phyloP scores from a whole-genome alignment of 1,284 basidiomycete species.

The Inonotus hispidus region DNA sequence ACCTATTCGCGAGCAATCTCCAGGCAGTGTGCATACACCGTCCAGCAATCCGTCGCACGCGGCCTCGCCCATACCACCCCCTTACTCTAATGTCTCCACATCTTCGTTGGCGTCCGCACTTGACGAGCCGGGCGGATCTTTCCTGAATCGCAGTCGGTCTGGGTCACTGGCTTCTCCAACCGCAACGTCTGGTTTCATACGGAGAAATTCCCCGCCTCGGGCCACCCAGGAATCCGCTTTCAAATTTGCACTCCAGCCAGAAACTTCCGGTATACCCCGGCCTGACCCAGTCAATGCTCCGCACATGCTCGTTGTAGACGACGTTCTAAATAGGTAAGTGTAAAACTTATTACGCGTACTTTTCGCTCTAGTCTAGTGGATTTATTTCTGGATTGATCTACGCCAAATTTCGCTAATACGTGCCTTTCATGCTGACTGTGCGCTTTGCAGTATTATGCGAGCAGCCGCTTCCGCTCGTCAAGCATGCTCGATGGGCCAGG shows the following conservation, averaged over 20 bases:
- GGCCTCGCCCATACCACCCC: slow-evolving; percentile 18
- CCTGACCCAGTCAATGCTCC: slow-evolving; percentile 25
- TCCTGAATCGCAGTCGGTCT: slow-evolving; percentile 32
- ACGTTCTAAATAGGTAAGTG: slow-evolving; percentile 36
- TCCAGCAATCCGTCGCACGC: slow-evolving; percentile 17
- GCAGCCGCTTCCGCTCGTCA: slow-evolving; percentile 43
- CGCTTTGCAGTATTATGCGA: slow-evolving; percentile 38
- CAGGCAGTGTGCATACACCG: slow-evolving; percentile 11
- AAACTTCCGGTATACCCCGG: slow-evolving; percentile 23
- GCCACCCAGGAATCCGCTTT: slow-evolving; percentile 27
- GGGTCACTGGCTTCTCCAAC: slow-evolving; percentile 33
- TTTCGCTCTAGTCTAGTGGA: not conserved
- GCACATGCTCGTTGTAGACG: slow-evolving; percentile 34
- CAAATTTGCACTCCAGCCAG: slow-evolving; percentile 24
- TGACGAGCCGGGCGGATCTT: slow-evolving; percentile 25
- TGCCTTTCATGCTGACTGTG: slow-evolving; percentile 14
- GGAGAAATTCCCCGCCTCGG: slow-evolving; percentile 28
- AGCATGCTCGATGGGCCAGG: slow-evolving; percentile 43
- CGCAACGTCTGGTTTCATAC: slow-evolving; percentile 28
- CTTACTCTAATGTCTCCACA: slow-evolving; percentile 21
- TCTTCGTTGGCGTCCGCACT: slow-evolving; percentile 45
- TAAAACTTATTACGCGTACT: slow-evolving; percentile 17
- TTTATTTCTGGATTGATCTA: not conserved
- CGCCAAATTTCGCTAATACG: slow-evolving; percentile 2
- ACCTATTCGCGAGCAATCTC: slow-evolving; percentile 13